Percentiles rank a stretch among this genome's conserved stretches.
phyloP scores from a whole-genome alignment of 495 filamentous ascomycete genomes.

The Podospora tetraspora region DNA sequence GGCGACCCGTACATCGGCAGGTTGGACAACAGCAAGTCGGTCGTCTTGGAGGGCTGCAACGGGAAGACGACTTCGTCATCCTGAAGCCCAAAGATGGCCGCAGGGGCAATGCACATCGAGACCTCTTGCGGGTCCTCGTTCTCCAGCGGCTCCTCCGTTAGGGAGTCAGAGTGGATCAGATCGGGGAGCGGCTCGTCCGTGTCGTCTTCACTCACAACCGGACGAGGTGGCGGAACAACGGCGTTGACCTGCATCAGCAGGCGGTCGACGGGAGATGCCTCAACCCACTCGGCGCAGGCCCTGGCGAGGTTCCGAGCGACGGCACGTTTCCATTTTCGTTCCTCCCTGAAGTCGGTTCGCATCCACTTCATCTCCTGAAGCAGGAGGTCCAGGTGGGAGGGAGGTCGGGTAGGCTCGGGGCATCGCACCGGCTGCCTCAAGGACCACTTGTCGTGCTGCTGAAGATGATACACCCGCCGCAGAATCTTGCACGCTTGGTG shows the following conservation, averaged over 20 bases:
- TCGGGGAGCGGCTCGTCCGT: constrained; percentile 56
- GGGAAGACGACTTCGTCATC: constrained; percentile 78
- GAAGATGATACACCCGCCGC: constrained; percentile 78
- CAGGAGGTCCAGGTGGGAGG: constrained; percentile 77
- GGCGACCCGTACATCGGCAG: constrained; percentile 73
- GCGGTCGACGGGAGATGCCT: constrained; percentile 55
- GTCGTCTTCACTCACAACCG: constrained; percentile 16
- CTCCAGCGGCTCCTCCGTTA: constrained; percentile 25
- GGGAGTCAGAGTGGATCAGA: constrained; percentile 53
- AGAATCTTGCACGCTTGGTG: constrained; percentile 78
- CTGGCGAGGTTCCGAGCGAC: constrained; percentile 70
- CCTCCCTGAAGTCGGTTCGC: constrained; percentile 89
- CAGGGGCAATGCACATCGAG: constrained; percentile 51
- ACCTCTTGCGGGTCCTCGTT: constrained; percentile 44
- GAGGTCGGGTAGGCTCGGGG: constrained; percentile 67
- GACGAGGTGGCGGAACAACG: constrained; percentile 33
- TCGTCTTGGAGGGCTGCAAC: constrained; percentile 65
- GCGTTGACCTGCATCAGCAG: constrained; percentile 61
- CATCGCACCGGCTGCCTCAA: constrained; percentile 77
- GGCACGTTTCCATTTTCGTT: constrained; percentile 87
- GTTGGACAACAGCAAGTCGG: constrained; percentile 79
- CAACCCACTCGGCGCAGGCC: constrained; percentile 76
- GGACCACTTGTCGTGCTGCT: constrained; percentile 85
- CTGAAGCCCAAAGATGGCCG: constrained; percentile 75
- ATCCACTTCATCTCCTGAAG: constrained; percentile 95